phyloP scores from a whole-genome alignment of 2,329 filamentous ascomycete genomes.

The Aspergillus melleus region DNA sequence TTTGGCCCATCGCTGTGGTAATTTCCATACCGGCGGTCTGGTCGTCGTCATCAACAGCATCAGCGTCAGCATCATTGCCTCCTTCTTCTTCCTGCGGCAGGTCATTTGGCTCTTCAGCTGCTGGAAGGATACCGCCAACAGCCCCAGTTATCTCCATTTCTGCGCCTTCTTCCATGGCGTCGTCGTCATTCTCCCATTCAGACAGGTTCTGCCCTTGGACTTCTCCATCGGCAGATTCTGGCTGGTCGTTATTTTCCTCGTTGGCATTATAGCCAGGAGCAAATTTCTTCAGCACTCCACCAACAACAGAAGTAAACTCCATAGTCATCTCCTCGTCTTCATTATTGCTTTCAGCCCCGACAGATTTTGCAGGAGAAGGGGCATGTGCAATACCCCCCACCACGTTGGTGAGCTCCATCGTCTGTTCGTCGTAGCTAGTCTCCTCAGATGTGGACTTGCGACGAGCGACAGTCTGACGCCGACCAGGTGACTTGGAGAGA shows the following conservation, averaged over 20 bases:
- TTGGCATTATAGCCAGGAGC: constrained; percentile 2
- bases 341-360: constrained; percentile 31
- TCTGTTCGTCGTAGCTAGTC: constrained; percentile 49
- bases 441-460: constrained; percentile 44
- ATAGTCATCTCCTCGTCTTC: constrained; percentile 50
- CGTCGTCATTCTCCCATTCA: constrained; percentile 28
- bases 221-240: constrained; percentile 14
- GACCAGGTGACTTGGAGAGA: constrained; percentile 49
- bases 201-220: constrained; percentile 23
- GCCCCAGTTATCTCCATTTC: constrained; percentile 64
- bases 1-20: constrained; percentile 63
- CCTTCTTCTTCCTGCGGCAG: constrained; percentile 11
- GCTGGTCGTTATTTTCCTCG: constrained; percentile 13
- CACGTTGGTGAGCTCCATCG: constrained; percentile 49
- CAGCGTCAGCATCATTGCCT: too few species aligned
- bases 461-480: constrained; percentile 38
- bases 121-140: constrained; percentile 45
- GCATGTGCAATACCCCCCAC: constrained; percentile 41
- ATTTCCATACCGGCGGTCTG: constrained; percentile 67
- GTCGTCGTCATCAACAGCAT: constrained; percentile 28
- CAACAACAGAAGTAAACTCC: constrained; percentile 50
- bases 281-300: constrained; percentile 39
- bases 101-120: constrained; percentile 42
- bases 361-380: constrained; percentile 28
- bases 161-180: constrained; percentile 31